A percentile compares a stretch with the other conserved stretches of the same genome.
These are phyloP conservation scores for Chiua virens DNA, from an alignment of 768 basidiomycete species.

Conservation along the genomic window DNA sequence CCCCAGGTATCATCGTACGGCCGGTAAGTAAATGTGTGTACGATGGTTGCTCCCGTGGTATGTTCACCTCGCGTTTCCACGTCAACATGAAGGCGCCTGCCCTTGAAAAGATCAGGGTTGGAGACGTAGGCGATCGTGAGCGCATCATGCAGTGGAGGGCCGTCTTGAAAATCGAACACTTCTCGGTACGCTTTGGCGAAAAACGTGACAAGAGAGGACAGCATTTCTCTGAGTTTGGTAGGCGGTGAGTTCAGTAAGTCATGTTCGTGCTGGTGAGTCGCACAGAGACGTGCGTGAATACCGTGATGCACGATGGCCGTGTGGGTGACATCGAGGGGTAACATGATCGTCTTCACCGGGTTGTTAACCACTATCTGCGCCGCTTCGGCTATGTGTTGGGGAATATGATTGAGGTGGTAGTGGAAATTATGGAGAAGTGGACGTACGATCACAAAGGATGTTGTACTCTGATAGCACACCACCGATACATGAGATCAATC, in stretches of 20 bases:
- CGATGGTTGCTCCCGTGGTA: slow-evolving; percentile 75
- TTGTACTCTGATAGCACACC: slow-evolving; percentile 61
- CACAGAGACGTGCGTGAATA: slow-evolving; percentile 55
- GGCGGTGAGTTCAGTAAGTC: slow-evolving; percentile 18
- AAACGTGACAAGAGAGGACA: slow-evolving; percentile 72
- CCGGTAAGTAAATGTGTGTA: slow-evolving; percentile 71
- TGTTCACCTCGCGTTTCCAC: slow-evolving; percentile 71
- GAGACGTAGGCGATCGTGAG: slow-evolving; percentile 78
- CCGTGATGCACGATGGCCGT: slow-evolving; percentile 68
- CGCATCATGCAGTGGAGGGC: slow-evolving; percentile 87
- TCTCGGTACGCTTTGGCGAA: slow-evolving; percentile 73
- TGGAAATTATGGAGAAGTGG: not conserved
- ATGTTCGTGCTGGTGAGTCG: slow-evolving; percentile 34
- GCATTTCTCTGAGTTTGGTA: slow-evolving; percentile 61
- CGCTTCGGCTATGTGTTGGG: slow-evolving; percentile 60
- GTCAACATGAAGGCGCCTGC: slow-evolving; percentile 73
- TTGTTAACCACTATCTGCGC: slow-evolving; percentile 77
- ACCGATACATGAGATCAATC: not conserved
- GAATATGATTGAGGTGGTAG: not conserved
- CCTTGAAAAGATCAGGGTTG: slow-evolving; percentile 62
- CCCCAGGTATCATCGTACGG: slow-evolving; percentile 71
- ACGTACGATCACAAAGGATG: slow-evolving; percentile 77
- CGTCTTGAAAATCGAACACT: slow-evolving; percentile 79
- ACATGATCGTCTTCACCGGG: slow-evolving; percentile 70
- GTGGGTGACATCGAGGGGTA: slow-evolving; percentile 88